Evolutionary conservation across 345 rosid genomes (phyloP).

Genomic region (Microcos paniculata): DNA sequence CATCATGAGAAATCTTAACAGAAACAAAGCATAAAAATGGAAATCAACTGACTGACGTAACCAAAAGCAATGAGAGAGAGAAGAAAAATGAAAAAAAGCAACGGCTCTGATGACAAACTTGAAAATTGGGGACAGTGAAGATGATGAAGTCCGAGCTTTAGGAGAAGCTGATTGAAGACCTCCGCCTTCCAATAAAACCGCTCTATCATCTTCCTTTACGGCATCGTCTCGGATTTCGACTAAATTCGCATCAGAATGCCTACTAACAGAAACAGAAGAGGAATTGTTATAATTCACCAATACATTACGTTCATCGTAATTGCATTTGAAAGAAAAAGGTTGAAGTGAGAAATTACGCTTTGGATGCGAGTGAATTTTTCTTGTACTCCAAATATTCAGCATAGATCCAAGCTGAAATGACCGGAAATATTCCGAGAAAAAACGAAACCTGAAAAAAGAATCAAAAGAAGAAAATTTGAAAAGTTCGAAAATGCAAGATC

Average conservation of each 20-base stretch:
- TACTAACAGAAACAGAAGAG: slow-evolving; percentile 35
- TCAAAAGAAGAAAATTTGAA: slow-evolving; percentile 16
- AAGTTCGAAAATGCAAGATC: slow-evolving; percentile 18
- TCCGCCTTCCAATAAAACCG: slow-evolving; percentile 79
- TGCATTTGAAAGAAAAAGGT: neutral
- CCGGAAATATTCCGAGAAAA: slow-evolving; percentile 66
- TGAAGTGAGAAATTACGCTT: slow-evolving; percentile 56
- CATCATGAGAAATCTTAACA: slow-evolving; percentile 68
- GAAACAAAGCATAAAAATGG: slow-evolving; percentile 11
- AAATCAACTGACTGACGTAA: neutral
- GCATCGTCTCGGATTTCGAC: slow-evolving; percentile 55
- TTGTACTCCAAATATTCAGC: slow-evolving; percentile 70
- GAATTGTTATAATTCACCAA: neutral
- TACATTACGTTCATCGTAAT: neutral
- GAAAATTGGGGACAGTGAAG: slow-evolving; percentile 57
- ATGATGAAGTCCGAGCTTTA: slow-evolving; percentile 42
- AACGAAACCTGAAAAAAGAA: slow-evolving; percentile 59
- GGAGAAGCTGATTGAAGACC: slow-evolving; percentile 86
- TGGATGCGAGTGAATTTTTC: slow-evolving; percentile 44
- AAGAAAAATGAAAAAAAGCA: neutral
- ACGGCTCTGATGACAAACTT: slow-evolving; percentile 35
- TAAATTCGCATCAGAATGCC: slow-evolving; percentile 76
- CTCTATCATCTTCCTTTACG: slow-evolving; percentile 77
- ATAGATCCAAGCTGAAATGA: slow-evolving; percentile 75
- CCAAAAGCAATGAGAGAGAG: neutral